Conservation (phyloP, 192 early-diverging fungal species). For the Entomortierella lignicola region DNA sequence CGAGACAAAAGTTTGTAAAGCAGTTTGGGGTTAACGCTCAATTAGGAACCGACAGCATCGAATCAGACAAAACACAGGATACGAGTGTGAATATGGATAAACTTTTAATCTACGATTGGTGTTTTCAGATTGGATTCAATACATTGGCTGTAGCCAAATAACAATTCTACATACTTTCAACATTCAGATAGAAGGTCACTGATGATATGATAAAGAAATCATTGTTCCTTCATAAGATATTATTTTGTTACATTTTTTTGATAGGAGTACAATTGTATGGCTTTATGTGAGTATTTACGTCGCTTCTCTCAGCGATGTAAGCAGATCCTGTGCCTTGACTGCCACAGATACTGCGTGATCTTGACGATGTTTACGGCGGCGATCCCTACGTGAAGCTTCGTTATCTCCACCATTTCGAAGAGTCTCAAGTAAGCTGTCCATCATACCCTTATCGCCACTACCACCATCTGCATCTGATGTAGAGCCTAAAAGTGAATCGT, state of each 20-base stretch:
- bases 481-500: slow-evolving; percentile 7
- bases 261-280: too few species aligned
- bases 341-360: slow-evolving; percentile 34
- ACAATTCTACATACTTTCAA: not conserved
- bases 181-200: too few species aligned
- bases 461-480: slow-evolving; percentile 47
- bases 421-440: slow-evolving; percentile 81
- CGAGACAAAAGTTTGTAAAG: slow-evolving; percentile 13
- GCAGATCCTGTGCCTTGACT: slow-evolving; percentile 50
- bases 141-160: slow-evolving; percentile 9
- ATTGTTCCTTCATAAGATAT: too few species aligned
- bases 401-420: slow-evolving; percentile 75
- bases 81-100: not conserved
- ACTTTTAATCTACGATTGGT: slow-evolving; percentile 13
- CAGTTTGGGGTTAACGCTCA: slow-evolving; percentile 31
- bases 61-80: too few species aligned
- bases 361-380: slow-evolving; percentile 34
- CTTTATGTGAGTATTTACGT: not conserved
- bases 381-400: slow-evolving; percentile 46
- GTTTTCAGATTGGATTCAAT: slow-evolving; percentile 38
- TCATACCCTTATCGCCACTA: slow-evolving; percentile 77
- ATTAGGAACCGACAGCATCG: too few species aligned
- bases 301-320: slow-evolving; percentile 35
- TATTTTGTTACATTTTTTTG: too few species aligned
- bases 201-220: too few species aligned